Percentiles rank a stretch among this genome's conserved stretches.
Evolutionary conservation across 1,139 yeast genomes (phyloP).

Genomic region (Protomyces lactucae-debilis): DNA sequence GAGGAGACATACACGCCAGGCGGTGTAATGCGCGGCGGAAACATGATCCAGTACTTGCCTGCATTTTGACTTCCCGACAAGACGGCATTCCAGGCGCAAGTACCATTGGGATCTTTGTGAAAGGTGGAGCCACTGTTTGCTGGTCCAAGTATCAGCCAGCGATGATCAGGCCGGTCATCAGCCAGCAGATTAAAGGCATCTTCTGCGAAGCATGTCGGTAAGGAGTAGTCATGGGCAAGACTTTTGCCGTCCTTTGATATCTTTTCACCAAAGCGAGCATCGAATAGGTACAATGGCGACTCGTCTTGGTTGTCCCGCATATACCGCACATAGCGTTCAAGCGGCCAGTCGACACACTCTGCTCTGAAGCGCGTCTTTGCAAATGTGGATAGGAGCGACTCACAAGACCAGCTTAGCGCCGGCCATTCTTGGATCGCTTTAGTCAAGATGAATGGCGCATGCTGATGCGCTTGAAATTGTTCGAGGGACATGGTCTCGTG

Average conservation of each 20-base stretch:
- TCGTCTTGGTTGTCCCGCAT: constrained; percentile 64
- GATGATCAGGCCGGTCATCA: constrained; percentile 72
- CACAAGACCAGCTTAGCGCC: constrained; percentile 49
- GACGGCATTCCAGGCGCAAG: constrained; percentile 86
- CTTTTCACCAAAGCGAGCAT: constrained; percentile 56
- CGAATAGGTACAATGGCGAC: constrained; percentile 77
- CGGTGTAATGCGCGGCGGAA: constrained; percentile 69
- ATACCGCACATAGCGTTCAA: constrained; percentile 58
- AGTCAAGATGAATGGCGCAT: constrained; percentile 63
- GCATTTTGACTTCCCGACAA: constrained; percentile 50
- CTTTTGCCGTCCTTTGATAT: constrained; percentile 35
- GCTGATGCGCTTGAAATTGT: constrained; percentile 49
- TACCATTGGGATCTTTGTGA: constrained; percentile 87
- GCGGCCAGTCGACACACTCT: constrained; percentile 78
- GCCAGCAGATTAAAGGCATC: constrained; percentile 41
- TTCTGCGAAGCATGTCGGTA: constrained; percentile 49
- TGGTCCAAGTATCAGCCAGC: constrained; percentile 87
- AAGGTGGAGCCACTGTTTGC: constrained; percentile 77
- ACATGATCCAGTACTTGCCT: constrained; percentile 78
- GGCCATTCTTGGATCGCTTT: constrained; percentile 54
- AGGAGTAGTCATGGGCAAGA: constrained; percentile 51
- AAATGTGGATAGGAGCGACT: constrained; percentile 49
- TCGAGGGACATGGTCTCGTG: constrained; percentile 34
- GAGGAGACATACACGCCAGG: constrained; percentile 77
- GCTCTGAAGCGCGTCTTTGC: constrained; percentile 66